A percentile compares a stretch with the other conserved stretches of the same genome.
phyloP scores from a whole-genome alignment of 257 asterid species.

The Solanum bukasovii region DNA sequence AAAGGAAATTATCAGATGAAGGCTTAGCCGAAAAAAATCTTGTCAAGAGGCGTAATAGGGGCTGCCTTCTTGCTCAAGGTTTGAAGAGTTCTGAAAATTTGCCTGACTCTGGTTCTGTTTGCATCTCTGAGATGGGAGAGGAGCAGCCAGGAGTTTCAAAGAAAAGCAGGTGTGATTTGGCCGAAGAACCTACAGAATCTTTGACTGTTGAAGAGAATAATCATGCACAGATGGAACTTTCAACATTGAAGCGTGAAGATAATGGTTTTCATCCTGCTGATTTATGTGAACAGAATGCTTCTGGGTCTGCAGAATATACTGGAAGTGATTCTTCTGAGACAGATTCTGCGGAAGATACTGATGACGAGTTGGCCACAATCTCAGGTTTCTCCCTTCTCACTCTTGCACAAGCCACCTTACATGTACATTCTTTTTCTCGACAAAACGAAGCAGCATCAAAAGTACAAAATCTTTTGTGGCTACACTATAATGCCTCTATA shows the following conservation, averaged over 20 bases:
- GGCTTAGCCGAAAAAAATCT: conserved; percentile 14
- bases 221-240: conserved; percentile 28
- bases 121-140: conserved; percentile 36
- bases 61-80: conserved; percentile 17
- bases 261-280: conserved; percentile 29
- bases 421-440: neutral
- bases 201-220: conserved; percentile 31
- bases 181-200: conserved; percentile 37
- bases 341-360: conserved; percentile 78
- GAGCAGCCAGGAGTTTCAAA: conserved; percentile 47
- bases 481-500: neutral
- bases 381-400: conserved; percentile 44
- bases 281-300: conserved; percentile 44
- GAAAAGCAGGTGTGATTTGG: conserved; percentile 44
- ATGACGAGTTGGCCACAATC: conserved; percentile 57
- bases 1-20: conserved; percentile 39
- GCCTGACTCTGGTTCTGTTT: conserved; percentile 26
- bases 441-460: neutral
- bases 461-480: neutral
- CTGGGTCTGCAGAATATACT: conserved; percentile 79
- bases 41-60: conserved; percentile 25
- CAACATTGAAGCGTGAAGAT: conserved; percentile 41
- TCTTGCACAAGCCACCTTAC: neutral
- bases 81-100: conserved; percentile 22
- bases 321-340: conserved; percentile 90